Percentiles rank a stretch among this genome's conserved stretches.
These are phyloP conservation scores for Sporothrix schenckii DNA, from an alignment of 2,329 filamentous ascomycete species.

Conservation along the genomic window DNA sequence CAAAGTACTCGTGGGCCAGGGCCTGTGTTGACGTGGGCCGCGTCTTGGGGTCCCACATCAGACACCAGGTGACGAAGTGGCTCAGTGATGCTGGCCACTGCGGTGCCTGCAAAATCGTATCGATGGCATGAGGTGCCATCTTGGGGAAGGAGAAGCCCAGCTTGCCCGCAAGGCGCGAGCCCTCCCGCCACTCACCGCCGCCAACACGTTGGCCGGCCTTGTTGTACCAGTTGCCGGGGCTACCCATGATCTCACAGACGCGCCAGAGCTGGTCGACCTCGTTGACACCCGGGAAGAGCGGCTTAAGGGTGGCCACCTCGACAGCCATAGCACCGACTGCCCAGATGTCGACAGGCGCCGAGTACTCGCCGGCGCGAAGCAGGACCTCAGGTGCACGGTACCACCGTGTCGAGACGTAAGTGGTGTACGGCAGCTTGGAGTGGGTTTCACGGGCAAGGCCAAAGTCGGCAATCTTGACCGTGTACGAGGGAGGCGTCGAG, in stretches of 20 bases:
- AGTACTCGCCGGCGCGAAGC: conserved; percentile 92
- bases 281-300: conserved; percentile 94
- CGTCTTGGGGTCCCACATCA: conserved; percentile 97
- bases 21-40: conserved; percentile 91
- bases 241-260: conserved; percentile 99
- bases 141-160: conserved; percentile 98
- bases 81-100: conserved; percentile 89
- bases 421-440: conserved; percentile 94
- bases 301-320: conserved; percentile 94
- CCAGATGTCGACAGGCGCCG: conserved; percentile 97
- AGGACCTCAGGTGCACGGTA: conserved; percentile 96
- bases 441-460: conserved; percentile 96
- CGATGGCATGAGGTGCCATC: conserved; percentile 97
- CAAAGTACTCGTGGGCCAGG: conserved; percentile 92
- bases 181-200: conserved; percentile 96
- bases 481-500: conserved; percentile 89
- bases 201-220: conserved; percentile 84
- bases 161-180: conserved; percentile 88
- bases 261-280: conserved; percentile 99
- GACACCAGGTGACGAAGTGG: conserved; percentile 95
- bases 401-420: conserved; percentile 97
- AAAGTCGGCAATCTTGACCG: conserved; percentile 98
- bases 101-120: conserved; percentile 85
- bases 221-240: conserved; percentile 96
- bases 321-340: conserved; percentile 98